Base-by-base conservation (phyloP, 441 rosid species). In the Arabidopsis lyrata region DNA sequence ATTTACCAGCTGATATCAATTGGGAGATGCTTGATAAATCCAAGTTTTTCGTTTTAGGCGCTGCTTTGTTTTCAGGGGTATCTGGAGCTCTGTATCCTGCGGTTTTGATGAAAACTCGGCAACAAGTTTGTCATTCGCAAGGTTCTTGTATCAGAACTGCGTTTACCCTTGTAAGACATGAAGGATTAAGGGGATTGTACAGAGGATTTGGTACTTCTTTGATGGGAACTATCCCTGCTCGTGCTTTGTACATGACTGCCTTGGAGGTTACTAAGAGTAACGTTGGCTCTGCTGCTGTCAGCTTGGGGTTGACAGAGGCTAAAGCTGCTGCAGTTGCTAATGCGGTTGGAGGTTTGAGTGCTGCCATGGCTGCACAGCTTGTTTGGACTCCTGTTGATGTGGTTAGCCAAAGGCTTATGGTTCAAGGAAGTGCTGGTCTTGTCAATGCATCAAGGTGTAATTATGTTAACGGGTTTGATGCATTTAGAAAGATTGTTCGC, bases 11-110 rank as follows among this genome's bases (percentile, higher is more conserved):
- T n/a, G 94, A 86, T 78, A 70, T 86, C 18, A 87, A 87, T 70
- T 89, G 94, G 94, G 90, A 89, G 72, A 89, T 89, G 94, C 94
- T 88, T 35, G 93, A 88, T 50, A 88, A 88, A 68, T 88, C 91
- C 1, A 88, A 81, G 82, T 88, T 88, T 79, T 89, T 89, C 82
- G 74, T 87, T 72, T 64, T 89, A 36, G 94, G 94, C 10, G 88
- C 94, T 3, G 94, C 82, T 5, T 77, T 89, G 78, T 89, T 89
- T 77, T 89, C 94, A 18, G 91, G 90, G 8, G 86, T 89, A 0
- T 89, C 94, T 15, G 86, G 83, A 39, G 86, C 87, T 64, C 90
- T 89, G 32, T 89, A 89, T 70, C 94, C 94, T 8, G 74, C 79
- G 1, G 85, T 89, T 24, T 84, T 89, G 74, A 80, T 89, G 62